Evolutionary conservation across 1,284 basidiomycete genomes (phyloP).

Genomic region (Rhodofomes roseus): DNA sequence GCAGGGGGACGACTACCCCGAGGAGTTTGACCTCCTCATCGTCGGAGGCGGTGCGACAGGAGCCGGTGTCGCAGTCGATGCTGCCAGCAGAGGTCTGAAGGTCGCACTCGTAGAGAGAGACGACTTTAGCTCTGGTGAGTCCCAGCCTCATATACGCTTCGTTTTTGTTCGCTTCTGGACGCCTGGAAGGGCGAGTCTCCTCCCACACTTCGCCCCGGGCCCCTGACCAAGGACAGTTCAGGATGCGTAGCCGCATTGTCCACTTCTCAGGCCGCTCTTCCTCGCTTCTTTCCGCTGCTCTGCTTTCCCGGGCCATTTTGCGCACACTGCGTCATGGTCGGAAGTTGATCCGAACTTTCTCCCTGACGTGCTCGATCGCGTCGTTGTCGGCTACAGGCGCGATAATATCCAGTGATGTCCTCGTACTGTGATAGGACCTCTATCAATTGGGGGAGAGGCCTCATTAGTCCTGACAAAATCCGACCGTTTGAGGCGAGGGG

Average conservation of each 20-base stretch:
- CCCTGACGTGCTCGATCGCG: neutral
- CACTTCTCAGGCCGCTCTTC: neutral
- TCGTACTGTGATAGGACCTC: no score
- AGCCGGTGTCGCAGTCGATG: constrained; percentile 92
- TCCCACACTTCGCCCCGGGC: neutral
- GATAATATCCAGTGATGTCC: no score
- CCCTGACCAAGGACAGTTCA: neutral
- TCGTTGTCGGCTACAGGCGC: no score
- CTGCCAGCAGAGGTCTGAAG: constrained; percentile 86
- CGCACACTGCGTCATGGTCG: neutral
- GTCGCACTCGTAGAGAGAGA: constrained; percentile 93
- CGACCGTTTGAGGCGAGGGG: no score
- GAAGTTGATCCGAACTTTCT: neutral
- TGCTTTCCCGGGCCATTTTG: neutral
- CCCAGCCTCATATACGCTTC: neutral
- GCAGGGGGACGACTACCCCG: constrained; percentile 24
- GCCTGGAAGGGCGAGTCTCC: neutral
- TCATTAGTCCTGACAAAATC: no score
- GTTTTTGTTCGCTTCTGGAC: neutral
- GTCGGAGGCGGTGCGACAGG: constrained; percentile 96
- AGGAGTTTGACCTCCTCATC: constrained; percentile 79
- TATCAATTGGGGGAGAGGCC: no score
- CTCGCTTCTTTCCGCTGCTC: neutral
- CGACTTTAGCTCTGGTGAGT: constrained; percentile 84
- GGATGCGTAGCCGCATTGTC: neutral